Base-by-base conservation (phyloP, 345 rosid genomes). In the Citrus mangshanensis region DNA sequence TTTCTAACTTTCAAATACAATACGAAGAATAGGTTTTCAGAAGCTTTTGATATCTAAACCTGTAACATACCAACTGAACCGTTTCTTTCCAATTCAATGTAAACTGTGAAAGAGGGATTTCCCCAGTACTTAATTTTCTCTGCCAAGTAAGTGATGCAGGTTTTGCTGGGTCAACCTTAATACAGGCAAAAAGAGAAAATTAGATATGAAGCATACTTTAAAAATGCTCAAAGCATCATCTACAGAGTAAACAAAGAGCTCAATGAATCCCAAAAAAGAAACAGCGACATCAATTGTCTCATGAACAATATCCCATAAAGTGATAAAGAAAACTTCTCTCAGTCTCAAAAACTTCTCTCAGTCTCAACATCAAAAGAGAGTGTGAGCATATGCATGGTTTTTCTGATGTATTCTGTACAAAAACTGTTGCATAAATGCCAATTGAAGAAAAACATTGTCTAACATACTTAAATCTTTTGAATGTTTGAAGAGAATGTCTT, bases 111-210 rank as follows among this genome's bases (percentile, higher is more conserved):
- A 83, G 92, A 80, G 58, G 71, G 69, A 73, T 82, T 69, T 24
- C 69, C 35, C 84, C 82, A 56, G 85, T 70, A 72, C 84, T 74
- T 76, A 92, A 73, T 77, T 86, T 88, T 62, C 95, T 84, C 79
- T 85, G 85, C 97, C 95, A 93, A 61, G 97, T 88, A 77, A 91
- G 82, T 18, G 89, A 40, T 70, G 89, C 83, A 30, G 90, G 93
- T 80, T 87, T 83, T 68, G 77, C 87, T 0, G 91, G 88, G 81
- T 88, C 87, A 82, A 91, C 91, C 90, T 89, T 78, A 68, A 80
- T 72, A 66, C 32, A 75, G 32, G 78, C 14, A 75, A 14, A 77
- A 73, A 63, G 51, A 66, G 62, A 27, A 62, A 72, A 62, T 55
- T 25, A 54, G 66, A 68, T 25, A 24, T 51, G 16, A 64, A 58